Base-by-base conservation (phyloP, 192 early-diverging fungal genomes). In the Mycoemilia scoparia region DNA sequence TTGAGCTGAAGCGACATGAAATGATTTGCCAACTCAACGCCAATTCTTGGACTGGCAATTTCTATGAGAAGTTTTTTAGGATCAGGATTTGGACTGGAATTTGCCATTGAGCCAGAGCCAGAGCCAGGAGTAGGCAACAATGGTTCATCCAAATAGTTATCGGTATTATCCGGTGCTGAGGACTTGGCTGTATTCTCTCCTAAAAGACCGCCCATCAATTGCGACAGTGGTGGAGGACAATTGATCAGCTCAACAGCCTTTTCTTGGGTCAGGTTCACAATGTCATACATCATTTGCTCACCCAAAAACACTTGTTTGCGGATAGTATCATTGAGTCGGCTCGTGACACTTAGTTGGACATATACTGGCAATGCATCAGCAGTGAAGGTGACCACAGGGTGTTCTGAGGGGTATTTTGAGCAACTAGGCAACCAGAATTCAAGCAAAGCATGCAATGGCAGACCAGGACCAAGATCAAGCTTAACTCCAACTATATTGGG, bases 291-390 rank as follows among this genome's bases (percentile, higher is more conserved):
- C 26, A 74, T 59, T 0, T 73, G 58, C 39, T 55, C 10, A 0
- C 51, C 58, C n/a, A n/a, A n/a, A n/a, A n/a, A n/a, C n/a, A n/a
- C n/a, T 26, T 43, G 41, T 9, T 21, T 17, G 2, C 34, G 23
- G 17, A 51, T 21, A 12, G 14, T 18, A 3, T 6, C 5, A 37
- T 69, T 55, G 0, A 76, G 41, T 33, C 46, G 59, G 24, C 60
- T 52, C 3, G 70, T 67, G 6, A 67, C 56, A 7, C 67, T 63
- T 19, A 76, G 57, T 32, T 67, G 60, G 9, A 85, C 57, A 46
- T 82, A 87, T 2, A 74, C 69, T 0, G 87, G 79, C 15, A 86
- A 48, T 17, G 36, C 42, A n/a, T 57, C 64, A 47, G 76, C 67
- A 7, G 60, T 38, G 20, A 88, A 38, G n/a, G 80, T 62, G 6